These are phyloP conservation scores for Trichosphaerium sp. DNA, from an alignment of 78 protist genomes.

Conservation along the genomic window DNA sequence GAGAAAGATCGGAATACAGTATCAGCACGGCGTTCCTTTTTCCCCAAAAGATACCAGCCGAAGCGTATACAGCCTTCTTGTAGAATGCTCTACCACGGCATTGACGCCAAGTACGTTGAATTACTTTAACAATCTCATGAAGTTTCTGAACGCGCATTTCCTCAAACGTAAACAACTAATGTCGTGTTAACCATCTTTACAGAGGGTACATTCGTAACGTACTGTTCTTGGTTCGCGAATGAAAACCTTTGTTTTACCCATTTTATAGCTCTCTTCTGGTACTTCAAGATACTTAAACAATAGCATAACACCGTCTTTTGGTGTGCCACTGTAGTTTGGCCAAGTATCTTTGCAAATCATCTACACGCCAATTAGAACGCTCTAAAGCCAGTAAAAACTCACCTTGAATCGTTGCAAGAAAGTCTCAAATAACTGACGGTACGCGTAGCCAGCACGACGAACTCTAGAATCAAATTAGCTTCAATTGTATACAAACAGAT, in stretches of 20 bases:
- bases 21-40: too few relatives aligned
- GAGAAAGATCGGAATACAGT: too few relatives aligned
- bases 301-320: conserved; percentile 25
- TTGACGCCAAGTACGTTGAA: too few relatives aligned
- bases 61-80: too few relatives aligned
- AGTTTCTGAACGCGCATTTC: too few relatives aligned
- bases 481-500: neutral
- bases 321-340: conserved; percentile 22
- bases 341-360: conserved; percentile 37
- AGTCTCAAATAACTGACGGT: conserved; percentile 57
- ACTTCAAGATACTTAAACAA: conserved; percentile 39
- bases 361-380: conserved; percentile 36
- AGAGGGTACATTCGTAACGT: too few relatives aligned
- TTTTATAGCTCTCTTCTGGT: too few relatives aligned
- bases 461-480: conserved; percentile 59
- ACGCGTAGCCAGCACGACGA: conserved; percentile 87
- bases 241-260: conserved; percentile 69
- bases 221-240: conserved; percentile 58
- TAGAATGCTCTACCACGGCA: too few relatives aligned
- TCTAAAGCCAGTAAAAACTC: conserved; percentile 36
- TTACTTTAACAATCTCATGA: too few relatives aligned
- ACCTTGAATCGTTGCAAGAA: conserved; percentile 44
- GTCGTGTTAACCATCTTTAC: too few relatives aligned
- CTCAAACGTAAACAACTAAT: too few relatives aligned
- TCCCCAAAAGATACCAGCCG: too few relatives aligned